These are phyloP conservation scores for Scheffersomyces titani DNA, from an alignment of 1,139 yeast genomes.

Conservation along the genomic window DNA sequence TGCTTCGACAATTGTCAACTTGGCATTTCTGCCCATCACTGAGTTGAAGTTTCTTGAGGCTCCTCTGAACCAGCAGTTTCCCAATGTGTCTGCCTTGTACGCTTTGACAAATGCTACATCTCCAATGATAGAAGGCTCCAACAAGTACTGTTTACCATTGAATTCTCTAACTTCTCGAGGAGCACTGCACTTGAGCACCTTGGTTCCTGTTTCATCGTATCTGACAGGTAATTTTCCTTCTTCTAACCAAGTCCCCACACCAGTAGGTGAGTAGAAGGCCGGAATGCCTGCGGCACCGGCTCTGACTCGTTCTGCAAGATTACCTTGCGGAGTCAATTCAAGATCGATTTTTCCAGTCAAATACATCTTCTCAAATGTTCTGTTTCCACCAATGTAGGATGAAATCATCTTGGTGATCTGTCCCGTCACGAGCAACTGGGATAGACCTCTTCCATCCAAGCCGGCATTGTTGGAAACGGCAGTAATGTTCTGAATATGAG, in stretches of 20 bases:
- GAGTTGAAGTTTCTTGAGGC: constrained; percentile 50
- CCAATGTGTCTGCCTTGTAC: constrained; percentile 46
- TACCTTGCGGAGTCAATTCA: constrained; percentile 53
- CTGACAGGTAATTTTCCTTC: constrained; percentile 49
- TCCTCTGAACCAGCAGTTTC: constrained; percentile 50
- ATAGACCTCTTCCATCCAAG: constrained; percentile 45
- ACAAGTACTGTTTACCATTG: constrained; percentile 41
- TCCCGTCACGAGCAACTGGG: constrained; percentile 40
- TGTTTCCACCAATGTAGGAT: constrained; percentile 49
- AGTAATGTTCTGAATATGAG: constrained; percentile 36
- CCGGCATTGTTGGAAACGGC: constrained; percentile 57
- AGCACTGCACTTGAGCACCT: constrained; percentile 33
- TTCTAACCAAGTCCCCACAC: constrained; percentile 54
- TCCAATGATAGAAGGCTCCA: constrained; percentile 45
- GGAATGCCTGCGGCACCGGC: constrained; percentile 57
- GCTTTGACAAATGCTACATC: constrained; percentile 52
- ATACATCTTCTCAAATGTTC: constrained; percentile 42
- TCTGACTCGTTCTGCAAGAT: constrained; percentile 49
- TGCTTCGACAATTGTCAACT: constrained; percentile 50
- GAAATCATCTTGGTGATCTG: constrained; percentile 49
- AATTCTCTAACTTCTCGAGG: constrained; percentile 46
- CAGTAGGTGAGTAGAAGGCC: constrained; percentile 51
- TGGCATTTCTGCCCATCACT: constrained; percentile 48
- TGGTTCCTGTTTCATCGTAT: constrained; percentile 27
- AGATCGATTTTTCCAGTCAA: constrained; percentile 45